Base-by-base conservation (phyloP, 768 basidiomycete genomes). In the Strobilomyces echinocephalus region DNA sequence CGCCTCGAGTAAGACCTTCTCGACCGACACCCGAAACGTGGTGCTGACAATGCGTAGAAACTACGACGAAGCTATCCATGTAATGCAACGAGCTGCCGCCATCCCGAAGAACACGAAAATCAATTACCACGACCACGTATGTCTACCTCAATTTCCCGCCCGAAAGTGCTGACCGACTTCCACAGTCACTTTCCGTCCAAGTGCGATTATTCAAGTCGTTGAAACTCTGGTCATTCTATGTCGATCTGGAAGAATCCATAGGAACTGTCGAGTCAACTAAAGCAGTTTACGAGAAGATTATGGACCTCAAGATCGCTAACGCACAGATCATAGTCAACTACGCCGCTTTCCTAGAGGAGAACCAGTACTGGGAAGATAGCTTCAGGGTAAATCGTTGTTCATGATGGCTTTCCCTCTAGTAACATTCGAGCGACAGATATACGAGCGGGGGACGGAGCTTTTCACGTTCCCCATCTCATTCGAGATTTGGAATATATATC, bases 401-500 rank as follows among this genome's bases (percentile, higher is more conserved):
- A 18, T n/a, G 18, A 41, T 50, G 15, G 8, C 9, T 36, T 43
- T 44, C 5, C 6, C n/a, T 45, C 16, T 9, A 15, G 52, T 66
- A 39, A 65, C 58, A 15, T 30, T 46, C 26, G 38, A 43, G 36
- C 36, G 6, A 34, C 46, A 90, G 88, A 88, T 95, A 24, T 99
- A 97, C 67, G 97, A 98, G 68, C 85, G 95, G 24, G 97, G 97
- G 44, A 92, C 95, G 10, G 95, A 98, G 59, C 74, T 98, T 30
- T 98, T 98, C 76, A 95, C 95, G 9, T 98, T 91, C 78, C 97
- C 97, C 0, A 85, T 98, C 56, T 95, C 93, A 4, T 98, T 97
- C 69, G 97, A 99, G 72, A 85, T 99, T 58, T 98, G 97, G 95
- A 98, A 99, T 69, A 97, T 97, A 49, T 99, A 98, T 70, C 74